phyloP scores from a whole-genome alignment of 352 stramenopile species.

The Hyaloperonospora brassicae region DNA sequence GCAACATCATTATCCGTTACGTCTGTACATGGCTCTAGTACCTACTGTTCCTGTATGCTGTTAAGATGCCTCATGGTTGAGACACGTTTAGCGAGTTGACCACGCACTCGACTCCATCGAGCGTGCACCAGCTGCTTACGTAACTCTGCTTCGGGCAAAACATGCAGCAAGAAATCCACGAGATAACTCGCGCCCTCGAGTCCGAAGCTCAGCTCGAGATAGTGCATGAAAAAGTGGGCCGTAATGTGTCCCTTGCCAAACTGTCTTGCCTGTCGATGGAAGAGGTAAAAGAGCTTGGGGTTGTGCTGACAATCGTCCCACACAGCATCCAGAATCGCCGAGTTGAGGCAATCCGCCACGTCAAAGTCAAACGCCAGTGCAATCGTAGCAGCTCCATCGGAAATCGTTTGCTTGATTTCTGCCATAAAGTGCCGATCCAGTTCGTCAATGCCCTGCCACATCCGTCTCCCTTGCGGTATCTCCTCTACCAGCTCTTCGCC shows the following conservation, averaged over 20 bases:
- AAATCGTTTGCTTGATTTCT: slow-evolving; percentile 47
- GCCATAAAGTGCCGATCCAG: slow-evolving; percentile 61
- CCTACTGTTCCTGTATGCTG: slow-evolving; percentile 6
- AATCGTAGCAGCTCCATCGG: slow-evolving; percentile 11
- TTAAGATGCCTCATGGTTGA: slow-evolving; percentile 16
- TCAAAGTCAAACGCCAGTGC: slow-evolving; percentile 45
- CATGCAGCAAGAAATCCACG: slow-evolving; percentile 75
- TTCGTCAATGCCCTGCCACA: slow-evolving; percentile 73
- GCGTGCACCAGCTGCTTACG: slow-evolving; percentile 53
- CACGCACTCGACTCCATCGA: slow-evolving; percentile 60
- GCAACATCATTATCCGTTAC: slow-evolving; percentile 1
- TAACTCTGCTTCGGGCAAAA: slow-evolving; percentile 59
- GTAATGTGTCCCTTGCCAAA: slow-evolving; percentile 59
- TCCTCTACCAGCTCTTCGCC: slow-evolving; percentile 13
- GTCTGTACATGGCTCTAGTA: not conserved
- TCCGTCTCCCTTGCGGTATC: slow-evolving; percentile 19
- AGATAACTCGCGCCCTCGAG: slow-evolving; percentile 63
- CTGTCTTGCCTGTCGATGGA: slow-evolving; percentile 68
- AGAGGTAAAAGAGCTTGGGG: slow-evolving; percentile 73
- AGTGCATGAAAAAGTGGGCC: slow-evolving; percentile 61
- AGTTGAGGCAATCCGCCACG: slow-evolving; percentile 59
- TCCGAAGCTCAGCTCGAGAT: slow-evolving; percentile 75
- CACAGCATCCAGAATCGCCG: slow-evolving; percentile 67
- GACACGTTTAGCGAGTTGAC: slow-evolving; percentile 52
- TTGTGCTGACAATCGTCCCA: slow-evolving; percentile 84